Conservation (phyloP, 2,329 filamentous ascomycete genomes). For the Fonsecaea pedrosoi region DNA sequence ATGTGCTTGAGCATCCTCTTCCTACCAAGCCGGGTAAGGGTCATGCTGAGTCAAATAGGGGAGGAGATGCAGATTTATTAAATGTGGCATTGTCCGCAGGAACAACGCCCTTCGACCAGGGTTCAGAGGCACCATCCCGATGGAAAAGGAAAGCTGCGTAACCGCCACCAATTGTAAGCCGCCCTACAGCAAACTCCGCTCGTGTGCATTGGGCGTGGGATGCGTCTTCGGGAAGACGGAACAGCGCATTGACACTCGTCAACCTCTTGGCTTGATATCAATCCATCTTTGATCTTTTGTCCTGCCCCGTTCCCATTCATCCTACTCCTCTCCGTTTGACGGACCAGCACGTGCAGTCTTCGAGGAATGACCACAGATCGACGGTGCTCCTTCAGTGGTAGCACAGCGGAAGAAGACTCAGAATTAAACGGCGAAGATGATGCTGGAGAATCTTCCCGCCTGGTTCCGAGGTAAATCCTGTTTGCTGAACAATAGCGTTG, state of each 20-base stretch:
- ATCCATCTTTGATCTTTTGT: not conserved
- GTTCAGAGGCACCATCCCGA: not conserved
- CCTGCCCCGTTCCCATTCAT: not conserved
- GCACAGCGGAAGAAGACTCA: conserved; percentile 3
- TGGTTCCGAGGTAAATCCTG: conserved; percentile 11
- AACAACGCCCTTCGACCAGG: not conserved
- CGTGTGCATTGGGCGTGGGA: not conserved
- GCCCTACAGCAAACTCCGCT: not conserved
- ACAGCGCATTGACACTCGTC: not conserved
- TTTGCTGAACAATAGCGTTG: not conserved
- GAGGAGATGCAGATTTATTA: not conserved
- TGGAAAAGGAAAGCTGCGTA: not conserved
- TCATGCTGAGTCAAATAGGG: not conserved
- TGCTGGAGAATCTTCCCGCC: conserved; percentile 9
- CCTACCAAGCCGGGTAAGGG: not conserved
- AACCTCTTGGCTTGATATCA: conserved; percentile 6
- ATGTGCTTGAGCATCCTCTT: not conserved
- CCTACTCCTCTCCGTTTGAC: not conserved
- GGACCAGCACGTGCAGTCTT: not conserved
- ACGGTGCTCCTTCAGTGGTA: conserved; percentile 3
- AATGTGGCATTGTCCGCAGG: not conserved
- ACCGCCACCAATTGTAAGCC: not conserved
- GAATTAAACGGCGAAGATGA: conserved; percentile 3
- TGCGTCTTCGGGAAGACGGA: conserved; percentile 16
- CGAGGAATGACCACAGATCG: conserved; percentile 14